A percentile compares a stretch with the other conserved stretches of the same genome.
Conservation (phyloP, 2,329 filamentous ascomycete species). For the Colletotrichum sojae region DNA sequence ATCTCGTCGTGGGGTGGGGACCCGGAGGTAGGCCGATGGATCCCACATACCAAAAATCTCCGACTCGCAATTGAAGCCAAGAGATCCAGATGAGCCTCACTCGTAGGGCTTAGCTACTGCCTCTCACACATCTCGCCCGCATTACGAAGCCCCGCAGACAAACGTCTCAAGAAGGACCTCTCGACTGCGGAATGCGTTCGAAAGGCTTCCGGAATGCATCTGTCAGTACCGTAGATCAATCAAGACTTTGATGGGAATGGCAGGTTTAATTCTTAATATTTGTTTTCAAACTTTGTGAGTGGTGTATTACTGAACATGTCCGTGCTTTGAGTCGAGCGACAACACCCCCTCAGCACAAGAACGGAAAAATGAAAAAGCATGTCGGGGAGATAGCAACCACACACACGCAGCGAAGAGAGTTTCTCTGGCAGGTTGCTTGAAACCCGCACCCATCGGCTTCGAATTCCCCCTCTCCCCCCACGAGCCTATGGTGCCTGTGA, state of each 20-base stretch:
- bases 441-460: no score
- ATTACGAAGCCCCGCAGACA: neutral
- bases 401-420: no score
- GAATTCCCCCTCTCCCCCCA: no score
- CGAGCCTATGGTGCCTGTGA: no score
- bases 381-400: no score
- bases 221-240: conserved; percentile 10
- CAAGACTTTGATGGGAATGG: neutral
- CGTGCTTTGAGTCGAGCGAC: neutral
- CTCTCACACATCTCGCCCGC: neutral
- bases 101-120: conserved; percentile 14
- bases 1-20: no score
- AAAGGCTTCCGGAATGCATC: neutral
- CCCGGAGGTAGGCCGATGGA: neutral
- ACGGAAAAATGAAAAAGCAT: no score
- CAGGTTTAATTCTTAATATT: neutral
- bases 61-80: conserved; percentile 12
- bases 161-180: conserved; percentile 10
- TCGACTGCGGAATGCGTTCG: no score
- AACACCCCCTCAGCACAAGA: no score
- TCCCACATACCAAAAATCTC: neutral
- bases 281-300: neutral
- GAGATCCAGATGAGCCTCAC: neutral
- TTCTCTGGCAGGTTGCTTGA: no score
- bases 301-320: neutral